phyloP scores from a whole-genome alignment of 2,329 filamentous ascomycete species.

The Neonectria hederae region DNA sequence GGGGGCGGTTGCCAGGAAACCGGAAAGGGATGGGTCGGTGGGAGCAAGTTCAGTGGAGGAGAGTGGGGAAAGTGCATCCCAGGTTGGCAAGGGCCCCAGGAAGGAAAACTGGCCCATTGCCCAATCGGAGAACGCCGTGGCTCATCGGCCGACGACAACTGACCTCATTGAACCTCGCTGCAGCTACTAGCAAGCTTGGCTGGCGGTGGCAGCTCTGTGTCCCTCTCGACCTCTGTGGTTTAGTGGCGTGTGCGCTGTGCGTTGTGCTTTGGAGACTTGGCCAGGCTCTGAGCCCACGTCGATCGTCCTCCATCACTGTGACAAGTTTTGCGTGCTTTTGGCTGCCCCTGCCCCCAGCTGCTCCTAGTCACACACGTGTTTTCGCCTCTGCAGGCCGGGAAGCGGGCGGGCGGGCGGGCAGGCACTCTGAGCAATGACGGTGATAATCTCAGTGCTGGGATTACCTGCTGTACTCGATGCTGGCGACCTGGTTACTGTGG shows the following conservation, averaged over 20 bases:
- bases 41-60: background rate
- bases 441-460: conserved; percentile 6
- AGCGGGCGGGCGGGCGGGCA: background rate
- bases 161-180: conserved; percentile 33
- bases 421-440: background rate
- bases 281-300: background rate
- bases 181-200: conserved; percentile 1
- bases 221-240: background rate
- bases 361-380: conserved; percentile 18
- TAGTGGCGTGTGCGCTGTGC: background rate
- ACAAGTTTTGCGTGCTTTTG: background rate
- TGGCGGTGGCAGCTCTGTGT: background rate
- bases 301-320: background rate
- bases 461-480: conserved; percentile 1
- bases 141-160: conserved; percentile 34
- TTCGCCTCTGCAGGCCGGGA: conserved; percentile 1
- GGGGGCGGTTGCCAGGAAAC: conserved; percentile 18
- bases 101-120: conserved; percentile 25
- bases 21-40: conserved; percentile 7
- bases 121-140: conserved; percentile 32
- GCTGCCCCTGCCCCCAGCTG: conserved; percentile 1
- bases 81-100: conserved; percentile 6
- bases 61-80: conserved; percentile 8
- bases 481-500: conserved; percentile 10
- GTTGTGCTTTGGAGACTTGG: background rate